Percentiles rank a stretch among this genome's conserved stretches.
These are phyloP conservation scores for Croton laevigatus DNA, from an alignment of 441 rosid species.

Conservation along the genomic window DNA sequence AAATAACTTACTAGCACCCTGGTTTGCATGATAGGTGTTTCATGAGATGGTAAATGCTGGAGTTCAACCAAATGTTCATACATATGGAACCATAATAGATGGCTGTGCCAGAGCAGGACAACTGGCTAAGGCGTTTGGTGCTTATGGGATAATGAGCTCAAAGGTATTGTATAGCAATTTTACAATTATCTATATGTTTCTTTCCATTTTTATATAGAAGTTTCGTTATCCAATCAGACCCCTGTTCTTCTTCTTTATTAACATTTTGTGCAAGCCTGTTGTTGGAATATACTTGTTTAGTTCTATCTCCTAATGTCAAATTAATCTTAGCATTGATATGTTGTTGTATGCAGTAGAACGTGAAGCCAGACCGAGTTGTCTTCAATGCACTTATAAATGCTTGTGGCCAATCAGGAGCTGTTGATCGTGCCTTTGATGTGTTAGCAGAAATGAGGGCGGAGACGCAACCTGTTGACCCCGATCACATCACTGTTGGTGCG, in stretches of 20 bases:
- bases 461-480: conserved; percentile 85
- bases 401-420: conserved; percentile 94
- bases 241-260: neutral
- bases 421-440: conserved; percentile 94
- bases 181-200: conserved; percentile 9
- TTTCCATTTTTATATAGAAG: neutral
- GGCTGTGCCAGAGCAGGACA: conserved; percentile 98
- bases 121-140: conserved; percentile 97
- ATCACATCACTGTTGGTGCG: conserved; percentile 86
- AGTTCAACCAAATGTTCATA: conserved; percentile 83
- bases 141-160: conserved; percentile 94
- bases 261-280: conserved; percentile 8
- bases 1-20: neutral
- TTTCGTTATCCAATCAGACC: neutral
- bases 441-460: conserved; percentile 89
- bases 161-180: conserved; percentile 50
- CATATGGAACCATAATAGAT: conserved; percentile 94
- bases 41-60: conserved; percentile 92
- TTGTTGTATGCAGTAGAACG: conserved; percentile 84
- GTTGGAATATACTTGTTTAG: conserved; percentile 12
- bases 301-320: conserved; percentile 21
- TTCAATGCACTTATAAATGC: conserved; percentile 96
- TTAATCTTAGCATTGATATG: conserved; percentile 39
- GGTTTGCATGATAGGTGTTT: conserved; percentile 53
- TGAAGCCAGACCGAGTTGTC: conserved; percentile 97